These are phyloP conservation scores for Sporothrix protearum DNA, from an alignment of 2,329 filamentous ascomycete genomes.

Conservation along the genomic window DNA sequence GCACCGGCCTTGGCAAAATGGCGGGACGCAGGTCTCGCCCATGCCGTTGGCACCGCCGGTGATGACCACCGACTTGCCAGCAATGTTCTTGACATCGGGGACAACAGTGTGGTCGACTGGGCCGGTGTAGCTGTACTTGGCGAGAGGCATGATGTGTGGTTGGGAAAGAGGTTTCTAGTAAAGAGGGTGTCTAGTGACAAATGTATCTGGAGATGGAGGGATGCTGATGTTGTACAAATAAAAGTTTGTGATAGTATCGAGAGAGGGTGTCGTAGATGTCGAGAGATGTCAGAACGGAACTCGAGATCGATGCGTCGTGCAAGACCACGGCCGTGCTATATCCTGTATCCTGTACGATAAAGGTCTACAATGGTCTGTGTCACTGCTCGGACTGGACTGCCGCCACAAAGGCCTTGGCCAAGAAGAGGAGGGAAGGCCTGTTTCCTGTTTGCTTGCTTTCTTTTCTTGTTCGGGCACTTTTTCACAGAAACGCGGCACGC, in stretches of 20 bases:
- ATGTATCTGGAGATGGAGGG: background rate
- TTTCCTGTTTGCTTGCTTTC: background rate
- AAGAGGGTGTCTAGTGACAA: background rate
- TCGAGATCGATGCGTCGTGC: background rate
- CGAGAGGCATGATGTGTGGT: slow-evolving; percentile 9
- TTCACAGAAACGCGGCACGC: background rate
- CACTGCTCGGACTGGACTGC: slow-evolving; percentile 3
- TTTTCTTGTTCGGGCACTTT: background rate
- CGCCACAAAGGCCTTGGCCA: background rate
- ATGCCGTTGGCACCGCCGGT: slow-evolving; percentile 18
- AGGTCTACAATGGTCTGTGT: background rate
- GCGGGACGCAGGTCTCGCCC: slow-evolving; percentile 17
- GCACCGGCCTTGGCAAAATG: slow-evolving; percentile 12
- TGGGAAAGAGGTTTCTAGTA: background rate
- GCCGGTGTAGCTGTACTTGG: slow-evolving; percentile 10
- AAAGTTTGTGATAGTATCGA: background rate
- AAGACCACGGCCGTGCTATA: slow-evolving; percentile 3
- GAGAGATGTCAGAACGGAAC: background rate
- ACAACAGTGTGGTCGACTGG: slow-evolving; percentile 17
- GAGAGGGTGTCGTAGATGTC: background rate
- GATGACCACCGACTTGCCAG: slow-evolving; percentile 16
- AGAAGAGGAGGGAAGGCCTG: background rate
- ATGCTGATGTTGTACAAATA: background rate
- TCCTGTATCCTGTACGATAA: background rate
- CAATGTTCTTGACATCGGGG: slow-evolving; percentile 9